These are phyloP conservation scores for Piloderma croceum DNA, from an alignment of 768 basidiomycete genomes.

Conservation along the genomic window DNA sequence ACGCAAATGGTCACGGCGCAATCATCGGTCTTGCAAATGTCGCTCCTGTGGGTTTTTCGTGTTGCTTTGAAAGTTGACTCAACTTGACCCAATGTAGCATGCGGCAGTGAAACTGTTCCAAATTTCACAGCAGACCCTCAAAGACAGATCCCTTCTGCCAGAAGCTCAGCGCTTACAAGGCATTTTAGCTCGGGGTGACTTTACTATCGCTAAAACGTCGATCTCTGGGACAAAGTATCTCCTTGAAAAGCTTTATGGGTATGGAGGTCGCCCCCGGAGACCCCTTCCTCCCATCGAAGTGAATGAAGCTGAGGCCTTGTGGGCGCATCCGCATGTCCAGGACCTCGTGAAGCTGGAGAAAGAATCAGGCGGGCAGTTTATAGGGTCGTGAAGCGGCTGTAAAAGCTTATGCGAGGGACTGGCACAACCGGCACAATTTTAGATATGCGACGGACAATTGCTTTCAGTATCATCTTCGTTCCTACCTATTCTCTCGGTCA, in stretches of 20 bases:
- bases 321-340: conserved; percentile 67
- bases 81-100: conserved; percentile 33
- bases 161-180: conserved; percentile 76
- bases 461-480: background rate
- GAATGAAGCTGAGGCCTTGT: conserved; percentile 53
- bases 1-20: conserved; percentile 76
- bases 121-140: conserved; percentile 51
- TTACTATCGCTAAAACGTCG: conserved; percentile 67
- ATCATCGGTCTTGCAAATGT: conserved; percentile 88
- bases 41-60: conserved; percentile 50
- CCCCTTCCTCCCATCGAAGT: conserved; percentile 66
- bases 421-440: too few relatives aligned
- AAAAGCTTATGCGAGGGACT: too few relatives aligned
- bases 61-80: conserved; percentile 2
- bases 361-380: conserved; percentile 44
- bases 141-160: conserved; percentile 50
- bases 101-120: conserved; percentile 57
- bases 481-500: background rate
- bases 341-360: conserved; percentile 63
- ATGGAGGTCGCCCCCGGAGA: conserved; percentile 73
- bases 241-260: conserved; percentile 69
- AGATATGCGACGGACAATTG: background rate
- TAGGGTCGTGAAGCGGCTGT: too few relatives aligned
- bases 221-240: conserved; percentile 83
- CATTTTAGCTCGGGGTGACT: conserved; percentile 76